A percentile compares a stretch with the other conserved stretches of the same genome.
Evolutionary conservation across 2,329 filamentous ascomycete genomes (phyloP).

Genomic region (Leptographium procerum): DNA sequence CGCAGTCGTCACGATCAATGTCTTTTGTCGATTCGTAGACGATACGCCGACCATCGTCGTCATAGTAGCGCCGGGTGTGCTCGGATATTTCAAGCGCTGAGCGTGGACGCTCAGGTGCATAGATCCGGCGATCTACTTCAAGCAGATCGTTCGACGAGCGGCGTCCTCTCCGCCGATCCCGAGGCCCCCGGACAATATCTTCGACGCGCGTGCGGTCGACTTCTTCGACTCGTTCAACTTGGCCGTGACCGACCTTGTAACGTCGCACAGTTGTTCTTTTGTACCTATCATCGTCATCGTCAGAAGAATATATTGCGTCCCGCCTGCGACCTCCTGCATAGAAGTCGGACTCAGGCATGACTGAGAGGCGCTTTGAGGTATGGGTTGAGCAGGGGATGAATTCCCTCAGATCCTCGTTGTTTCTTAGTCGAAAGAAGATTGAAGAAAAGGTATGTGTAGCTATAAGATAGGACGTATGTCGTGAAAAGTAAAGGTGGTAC

Average conservation of each 20-base stretch:
- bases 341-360: slow-evolving; percentile 10
- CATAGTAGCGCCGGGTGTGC: slow-evolving; percentile 13
- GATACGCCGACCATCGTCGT: slow-evolving; percentile 22
- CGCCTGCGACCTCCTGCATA: slow-evolving; percentile 7
- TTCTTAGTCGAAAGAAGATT: neutral
- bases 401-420: neutral
- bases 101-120: slow-evolving; percentile 37
- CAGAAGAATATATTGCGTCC: slow-evolving; percentile 2
- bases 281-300: slow-evolving; percentile 27
- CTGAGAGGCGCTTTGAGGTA: neutral
- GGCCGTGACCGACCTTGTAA: slow-evolving; percentile 36
- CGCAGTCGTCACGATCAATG: slow-evolving; percentile 32
- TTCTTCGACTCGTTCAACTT: slow-evolving; percentile 27
- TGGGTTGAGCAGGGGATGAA: neutral
- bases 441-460: too few species aligned
- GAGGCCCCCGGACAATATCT: slow-evolving; percentile 19
- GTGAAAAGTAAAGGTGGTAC: neutral
- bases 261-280: slow-evolving; percentile 37
- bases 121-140: slow-evolving; percentile 30
- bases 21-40: slow-evolving; percentile 35
- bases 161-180: slow-evolving; percentile 16
- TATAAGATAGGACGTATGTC: too few species aligned
- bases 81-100: slow-evolving; percentile 34
- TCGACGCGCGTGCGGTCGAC: slow-evolving; percentile 19
- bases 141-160: slow-evolving; percentile 26